phyloP scores from a whole-genome alignment of 2,329 filamentous ascomycete genomes.

The Colletotrichum sp. region DNA sequence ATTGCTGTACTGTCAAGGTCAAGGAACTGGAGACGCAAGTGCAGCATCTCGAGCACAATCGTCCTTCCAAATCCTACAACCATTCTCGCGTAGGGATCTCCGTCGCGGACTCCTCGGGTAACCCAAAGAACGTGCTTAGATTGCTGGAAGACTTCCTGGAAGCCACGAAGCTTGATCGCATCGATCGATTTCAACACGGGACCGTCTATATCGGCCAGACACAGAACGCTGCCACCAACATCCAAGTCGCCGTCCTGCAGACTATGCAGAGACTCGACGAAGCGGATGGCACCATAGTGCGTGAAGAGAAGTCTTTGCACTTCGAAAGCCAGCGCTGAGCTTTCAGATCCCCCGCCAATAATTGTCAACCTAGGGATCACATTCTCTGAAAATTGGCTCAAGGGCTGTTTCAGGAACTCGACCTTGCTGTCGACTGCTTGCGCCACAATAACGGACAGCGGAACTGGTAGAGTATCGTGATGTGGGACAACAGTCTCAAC shows the following conservation, averaged over 20 bases:
- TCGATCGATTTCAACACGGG: constrained; percentile 35
- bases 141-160: constrained; percentile 21
- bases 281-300: not conserved
- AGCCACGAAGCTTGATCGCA: constrained; percentile 25
- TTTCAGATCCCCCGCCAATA: not conserved
- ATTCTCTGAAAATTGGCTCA: not conserved
- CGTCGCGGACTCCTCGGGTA: constrained; percentile 14
- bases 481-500: not conserved
- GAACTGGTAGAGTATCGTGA: not conserved
- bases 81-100: constrained; percentile 22
- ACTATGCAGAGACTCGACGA: not conserved
- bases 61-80: constrained; percentile 4
- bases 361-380: not conserved
- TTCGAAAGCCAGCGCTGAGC: not conserved
- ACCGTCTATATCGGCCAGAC: constrained; percentile 12
- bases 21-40: constrained; percentile 10
- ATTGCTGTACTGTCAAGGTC: not conserved
- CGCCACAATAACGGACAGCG: constrained; percentile 24
- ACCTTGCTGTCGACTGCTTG: constrained; percentile 20
- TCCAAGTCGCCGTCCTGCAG: constrained; percentile 2
- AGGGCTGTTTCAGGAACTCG: not conserved
- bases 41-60: not conserved
- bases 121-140: constrained; percentile 24
- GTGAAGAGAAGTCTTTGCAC: not conserved
- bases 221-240: constrained; percentile 20